Conservation (phyloP, 2,329 filamentous ascomycete species). For the Neopestalotiopsis clavispora region DNA sequence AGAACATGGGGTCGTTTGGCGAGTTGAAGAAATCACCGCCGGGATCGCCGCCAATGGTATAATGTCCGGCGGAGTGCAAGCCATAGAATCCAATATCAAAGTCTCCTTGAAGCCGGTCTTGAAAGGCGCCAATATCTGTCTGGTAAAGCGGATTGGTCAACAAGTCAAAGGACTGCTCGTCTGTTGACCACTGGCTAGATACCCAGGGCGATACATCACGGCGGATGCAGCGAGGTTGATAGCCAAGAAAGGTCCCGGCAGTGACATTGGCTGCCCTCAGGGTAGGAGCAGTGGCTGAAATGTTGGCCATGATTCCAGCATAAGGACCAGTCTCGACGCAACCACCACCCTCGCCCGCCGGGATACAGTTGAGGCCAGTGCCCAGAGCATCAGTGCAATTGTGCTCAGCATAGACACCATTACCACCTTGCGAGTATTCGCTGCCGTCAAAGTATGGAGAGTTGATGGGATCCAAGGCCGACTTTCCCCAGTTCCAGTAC, state of each 20-base stretch:
- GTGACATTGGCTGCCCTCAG: constrained; percentile 35
- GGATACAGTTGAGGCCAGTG: constrained; percentile 22
- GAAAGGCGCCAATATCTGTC: constrained; percentile 18
- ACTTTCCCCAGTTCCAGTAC: constrained; percentile 44
- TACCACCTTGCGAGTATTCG: constrained; percentile 39
- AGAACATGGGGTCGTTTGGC: constrained; percentile 18
- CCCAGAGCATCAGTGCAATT: constrained; percentile 26
- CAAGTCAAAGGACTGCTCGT: constrained; percentile 24
- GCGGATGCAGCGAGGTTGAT: constrained; percentile 22
- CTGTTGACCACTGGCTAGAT: constrained; percentile 28
- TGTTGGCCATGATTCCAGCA: constrained; percentile 29
- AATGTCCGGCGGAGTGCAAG: constrained; percentile 40
- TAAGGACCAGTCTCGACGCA: constrained; percentile 41
- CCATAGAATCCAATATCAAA: constrained; percentile 21
- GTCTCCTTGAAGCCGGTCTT: constrained; percentile 17
- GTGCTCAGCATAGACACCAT: constrained; percentile 26
- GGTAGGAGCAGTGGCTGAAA: constrained; percentile 28
- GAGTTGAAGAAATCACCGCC: constrained; percentile 28
- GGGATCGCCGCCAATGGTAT: constrained; percentile 41
- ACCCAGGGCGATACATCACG: constrained; percentile 21
- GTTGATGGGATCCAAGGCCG: constrained; percentile 32
- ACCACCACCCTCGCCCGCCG: constrained; percentile 23
- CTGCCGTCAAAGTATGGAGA: constrained; percentile 42
- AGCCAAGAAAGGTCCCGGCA: constrained; percentile 20
- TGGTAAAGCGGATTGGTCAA: constrained; percentile 27